Percentiles rank a stretch among this genome's conserved stretches.
Evolutionary conservation across 1,284 basidiomycete species (phyloP).

Genomic region (Wallemia hederae): DNA sequence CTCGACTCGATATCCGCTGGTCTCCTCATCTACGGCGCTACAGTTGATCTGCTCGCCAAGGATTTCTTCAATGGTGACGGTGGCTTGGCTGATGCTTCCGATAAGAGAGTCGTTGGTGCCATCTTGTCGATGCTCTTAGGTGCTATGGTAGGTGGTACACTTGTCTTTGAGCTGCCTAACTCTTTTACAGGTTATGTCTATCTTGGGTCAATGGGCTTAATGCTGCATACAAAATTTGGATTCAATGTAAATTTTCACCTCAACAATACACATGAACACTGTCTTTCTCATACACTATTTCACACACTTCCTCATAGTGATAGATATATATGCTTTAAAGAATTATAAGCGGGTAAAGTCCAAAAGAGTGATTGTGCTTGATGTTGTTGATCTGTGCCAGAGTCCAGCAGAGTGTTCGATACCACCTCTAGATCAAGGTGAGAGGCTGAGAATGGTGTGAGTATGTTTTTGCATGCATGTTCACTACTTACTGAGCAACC

Average conservation of each 20-base stretch:
- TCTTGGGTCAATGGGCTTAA: neutral
- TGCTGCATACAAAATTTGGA: neutral
- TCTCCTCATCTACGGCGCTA: slow-evolving; percentile 13
- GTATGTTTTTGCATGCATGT: neutral
- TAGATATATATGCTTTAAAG: neutral
- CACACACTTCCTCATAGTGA: neutral
- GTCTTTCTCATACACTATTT: too few species aligned
- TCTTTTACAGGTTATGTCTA: neutral
- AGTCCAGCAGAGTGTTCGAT: neutral
- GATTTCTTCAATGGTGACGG: neutral
- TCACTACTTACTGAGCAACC: neutral
- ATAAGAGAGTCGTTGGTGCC: neutral
- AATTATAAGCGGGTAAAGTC: neutral
- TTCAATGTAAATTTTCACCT: neutral
- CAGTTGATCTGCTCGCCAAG: slow-evolving; percentile 9
- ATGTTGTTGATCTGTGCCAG: too few species aligned
- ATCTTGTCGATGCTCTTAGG: neutral
- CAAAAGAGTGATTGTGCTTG: neutral
- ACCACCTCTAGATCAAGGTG: neutral
- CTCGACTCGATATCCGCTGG: slow-evolving; percentile 15
- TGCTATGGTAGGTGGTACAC: neutral
- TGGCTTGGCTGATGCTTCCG: neutral
- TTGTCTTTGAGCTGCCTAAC: neutral
- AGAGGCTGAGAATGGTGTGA: neutral
- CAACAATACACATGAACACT: too few species aligned